Evolutionary conservation across 768 basidiomycete genomes (phyloP).

Genomic region (Amanita rimosa): DNA sequence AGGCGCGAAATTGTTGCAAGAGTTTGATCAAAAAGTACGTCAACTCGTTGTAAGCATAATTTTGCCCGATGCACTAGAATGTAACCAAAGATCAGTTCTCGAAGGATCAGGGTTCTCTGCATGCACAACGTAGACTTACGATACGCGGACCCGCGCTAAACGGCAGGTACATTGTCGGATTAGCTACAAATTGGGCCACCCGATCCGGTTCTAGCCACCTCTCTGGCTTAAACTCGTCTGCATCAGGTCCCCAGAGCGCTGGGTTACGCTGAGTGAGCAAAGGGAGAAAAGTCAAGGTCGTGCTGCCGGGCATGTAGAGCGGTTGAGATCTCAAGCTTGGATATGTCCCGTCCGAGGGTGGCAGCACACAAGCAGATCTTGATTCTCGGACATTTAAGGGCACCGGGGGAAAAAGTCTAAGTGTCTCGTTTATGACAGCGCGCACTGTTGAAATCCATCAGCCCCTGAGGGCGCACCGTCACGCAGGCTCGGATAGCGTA

Average conservation of each 20-base stretch:
- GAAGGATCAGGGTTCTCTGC: not conserved
- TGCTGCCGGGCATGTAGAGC: constrained; percentile 47
- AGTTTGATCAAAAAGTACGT: constrained; percentile 63
- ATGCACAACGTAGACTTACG: constrained; percentile 17
- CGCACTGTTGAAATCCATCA: constrained; percentile 33
- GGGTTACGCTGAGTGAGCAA: constrained; percentile 58
- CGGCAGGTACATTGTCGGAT: constrained; percentile 62
- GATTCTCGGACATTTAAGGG: constrained; percentile 61
- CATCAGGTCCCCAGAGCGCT: constrained; percentile 64
- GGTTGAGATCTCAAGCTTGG: constrained; percentile 16
- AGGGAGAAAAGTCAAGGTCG: constrained; percentile 47
- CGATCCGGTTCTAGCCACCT: constrained; percentile 59
- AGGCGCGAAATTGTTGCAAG: constrained; percentile 51
- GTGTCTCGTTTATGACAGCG: constrained; percentile 70
- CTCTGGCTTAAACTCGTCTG: constrained; percentile 68
- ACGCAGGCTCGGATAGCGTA: constrained; percentile 16
- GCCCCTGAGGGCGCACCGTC: not conserved
- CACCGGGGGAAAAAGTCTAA: constrained; percentile 72
- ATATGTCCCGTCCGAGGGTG: constrained; percentile 39
- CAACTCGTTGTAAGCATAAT: constrained; percentile 69
- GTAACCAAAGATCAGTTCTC: not conserved
- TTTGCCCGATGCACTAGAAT: constrained; percentile 54
- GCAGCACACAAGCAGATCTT: constrained; percentile 37
- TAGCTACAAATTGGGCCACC: constrained; percentile 36
- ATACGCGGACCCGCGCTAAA: constrained; percentile 65